These are phyloP conservation scores for Aspergillus japonicus DNA, from an alignment of 2,329 filamentous ascomycete genomes.

Conservation along the genomic window DNA sequence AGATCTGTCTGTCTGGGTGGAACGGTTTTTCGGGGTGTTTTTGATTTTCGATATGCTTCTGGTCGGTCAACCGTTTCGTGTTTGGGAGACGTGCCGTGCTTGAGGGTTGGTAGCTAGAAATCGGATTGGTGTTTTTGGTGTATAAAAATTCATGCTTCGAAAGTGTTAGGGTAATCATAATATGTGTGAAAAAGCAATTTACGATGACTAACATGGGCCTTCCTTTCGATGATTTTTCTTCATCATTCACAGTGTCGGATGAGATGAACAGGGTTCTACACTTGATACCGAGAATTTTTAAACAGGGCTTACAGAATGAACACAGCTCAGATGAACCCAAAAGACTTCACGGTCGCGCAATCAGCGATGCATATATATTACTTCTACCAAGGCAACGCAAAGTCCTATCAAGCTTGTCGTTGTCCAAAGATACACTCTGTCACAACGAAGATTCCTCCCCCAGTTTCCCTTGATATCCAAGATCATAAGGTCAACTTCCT, in stretches of 20 bases:
- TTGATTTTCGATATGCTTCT: not conserved
- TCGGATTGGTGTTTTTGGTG: conserved; percentile 7
- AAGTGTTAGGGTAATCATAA: not conserved
- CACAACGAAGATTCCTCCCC: no score
- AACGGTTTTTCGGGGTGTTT: not conserved
- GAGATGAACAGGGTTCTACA: no score
- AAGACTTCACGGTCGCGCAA: not conserved
- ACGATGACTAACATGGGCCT: not conserved
- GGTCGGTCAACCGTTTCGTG: not conserved
- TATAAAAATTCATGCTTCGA: not conserved
- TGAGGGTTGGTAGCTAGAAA: conserved; percentile 1
- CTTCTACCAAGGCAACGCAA: not conserved
- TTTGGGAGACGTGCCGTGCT: not conserved
- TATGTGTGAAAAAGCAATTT: not conserved
- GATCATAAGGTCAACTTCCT: no score
- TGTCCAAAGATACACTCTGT: no score
- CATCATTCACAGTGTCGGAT: no score
- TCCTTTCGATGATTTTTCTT: no score
- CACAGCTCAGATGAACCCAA: no score
- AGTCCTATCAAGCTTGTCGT: not conserved
- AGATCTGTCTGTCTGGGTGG: not conserved
- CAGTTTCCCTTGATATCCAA: no score
- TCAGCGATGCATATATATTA: not conserved
- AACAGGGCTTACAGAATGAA: no score
- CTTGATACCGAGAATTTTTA: no score